Evolutionary conservation across 495 filamentous ascomycete species (phyloP), one percentile per base, ranked within the genome.

Genomic region (Delitschia confertaspora): DNA sequence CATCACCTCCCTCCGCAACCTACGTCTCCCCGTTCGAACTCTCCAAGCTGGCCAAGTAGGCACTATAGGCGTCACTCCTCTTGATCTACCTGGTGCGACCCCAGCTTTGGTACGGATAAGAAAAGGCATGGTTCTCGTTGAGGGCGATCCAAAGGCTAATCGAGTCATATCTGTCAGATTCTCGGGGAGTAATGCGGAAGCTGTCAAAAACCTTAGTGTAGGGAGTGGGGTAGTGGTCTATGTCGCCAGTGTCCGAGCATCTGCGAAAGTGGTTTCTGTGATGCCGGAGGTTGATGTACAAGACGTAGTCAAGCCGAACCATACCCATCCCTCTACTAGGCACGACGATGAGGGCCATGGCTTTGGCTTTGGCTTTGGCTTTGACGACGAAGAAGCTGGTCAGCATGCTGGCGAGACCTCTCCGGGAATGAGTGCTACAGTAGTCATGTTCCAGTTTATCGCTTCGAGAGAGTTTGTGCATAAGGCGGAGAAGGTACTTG

Each of bases 381-480:
- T 62, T 51, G 54, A 57, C 25, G 42, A 57, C 6, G 59, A 65
- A 22, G 56, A 56, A 5, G 13, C n/a, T 11, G 22, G 16, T 38
- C 22, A 25, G 17, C 37, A 51, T 32, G 52, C 37, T 11, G 43
- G 47, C 9, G 17, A 22, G 10, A 31, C 40, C 13, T 5, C n/a
- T 14, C 33, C 35, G 5, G 9, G 16, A 30, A 22, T 26, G 42
- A 64, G 65, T 4, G 59, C 72, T 41, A 69, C 80, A 6, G 69
- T 81, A 50, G 82, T 93, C 25, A 78, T 75, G 0, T 80, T 95
- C 49, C 77, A 81, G 30, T 76, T 98, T 41, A 64, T 83, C 9
- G 76, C 76, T 4, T 80, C 75, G 32, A 73, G 80, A 20, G 88
- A 95, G 58, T 96, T 86, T 82, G 68, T 95, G 29, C 84, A 93